phyloP scores from a whole-genome alignment of 2,329 filamentous ascomycete species.

The Colletotrichum siamense region DNA sequence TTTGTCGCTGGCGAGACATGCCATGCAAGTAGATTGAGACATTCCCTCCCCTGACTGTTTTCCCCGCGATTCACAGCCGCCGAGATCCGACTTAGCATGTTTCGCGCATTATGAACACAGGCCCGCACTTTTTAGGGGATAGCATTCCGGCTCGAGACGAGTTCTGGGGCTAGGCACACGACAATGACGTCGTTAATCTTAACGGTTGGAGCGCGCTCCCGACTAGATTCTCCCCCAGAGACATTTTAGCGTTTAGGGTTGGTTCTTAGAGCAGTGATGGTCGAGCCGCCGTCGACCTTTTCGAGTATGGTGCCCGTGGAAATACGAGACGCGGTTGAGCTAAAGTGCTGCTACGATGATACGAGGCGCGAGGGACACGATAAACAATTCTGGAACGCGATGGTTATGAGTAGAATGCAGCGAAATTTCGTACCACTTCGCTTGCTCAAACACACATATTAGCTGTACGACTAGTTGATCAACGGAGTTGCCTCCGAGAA shows the following conservation, averaged over 20 bases:
- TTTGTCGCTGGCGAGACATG: not conserved
- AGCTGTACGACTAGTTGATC: not conserved
- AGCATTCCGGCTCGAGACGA: not conserved
- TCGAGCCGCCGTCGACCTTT: not conserved
- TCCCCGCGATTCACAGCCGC: not conserved
- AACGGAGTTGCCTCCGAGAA: not conserved
- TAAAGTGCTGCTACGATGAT: not conserved
- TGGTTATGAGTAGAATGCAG: not conserved
- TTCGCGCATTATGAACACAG: not conserved
- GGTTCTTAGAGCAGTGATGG: not conserved
- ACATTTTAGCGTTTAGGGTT: not conserved
- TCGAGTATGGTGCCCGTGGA: not conserved
- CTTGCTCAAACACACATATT: not conserved
- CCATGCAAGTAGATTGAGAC: not conserved
- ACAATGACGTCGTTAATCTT: not conserved
- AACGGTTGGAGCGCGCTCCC: not conserved
- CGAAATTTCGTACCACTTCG: not conserved
- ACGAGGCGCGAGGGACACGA: not conserved
- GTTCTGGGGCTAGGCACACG: not conserved
- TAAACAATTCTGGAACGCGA: not conserved
- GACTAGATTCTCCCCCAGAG: not conserved
- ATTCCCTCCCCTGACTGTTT: not conserved
- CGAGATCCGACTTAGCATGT: not conserved
- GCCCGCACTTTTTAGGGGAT: not conserved
- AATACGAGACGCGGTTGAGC: not conserved